These are phyloP conservation scores for Hyaloscypha variabilis DNA, from an alignment of 495 filamentous ascomycete genomes.

Conservation along the genomic window DNA sequence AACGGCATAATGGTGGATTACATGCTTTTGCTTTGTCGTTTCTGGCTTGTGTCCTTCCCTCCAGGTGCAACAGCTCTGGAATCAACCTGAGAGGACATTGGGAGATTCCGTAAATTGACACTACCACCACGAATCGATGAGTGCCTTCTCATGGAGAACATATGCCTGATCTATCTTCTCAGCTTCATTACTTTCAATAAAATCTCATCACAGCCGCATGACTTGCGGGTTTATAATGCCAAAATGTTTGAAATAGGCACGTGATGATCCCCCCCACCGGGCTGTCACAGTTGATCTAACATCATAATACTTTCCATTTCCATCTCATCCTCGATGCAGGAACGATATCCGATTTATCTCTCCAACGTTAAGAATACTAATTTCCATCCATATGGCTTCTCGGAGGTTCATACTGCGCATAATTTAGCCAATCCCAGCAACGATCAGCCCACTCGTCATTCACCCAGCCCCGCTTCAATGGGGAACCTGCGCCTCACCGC, in stretches of 20 bases:
- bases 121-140: too few species aligned
- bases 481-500: background rate
- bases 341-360: background rate
- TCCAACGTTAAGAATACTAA: background rate
- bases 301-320: too few species aligned
- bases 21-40: background rate
- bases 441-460: slow-evolving; percentile 2
- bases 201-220: too few species aligned
- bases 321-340: background rate
- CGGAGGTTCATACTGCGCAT: slow-evolving; percentile 1
- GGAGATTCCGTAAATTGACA: too few species aligned
- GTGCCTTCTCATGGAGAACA: too few species aligned
- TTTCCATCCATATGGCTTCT: background rate
- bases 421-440: background rate
- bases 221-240: too few species aligned
- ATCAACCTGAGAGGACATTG: background rate
- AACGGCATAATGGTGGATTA: slow-evolving; percentile 31
- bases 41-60: background rate
- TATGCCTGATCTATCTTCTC: too few species aligned
- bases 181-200: too few species aligned
- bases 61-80: background rate
- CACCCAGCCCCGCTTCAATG: background rate
- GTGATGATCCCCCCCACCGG: too few species aligned
- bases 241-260: too few species aligned
- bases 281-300: too few species aligned